Evolutionary conservation across 192 early-diverging fungal genomes (phyloP), one percentile per base, ranked within the genome.

Genomic region (Entophlyctis helioformis): DNA sequence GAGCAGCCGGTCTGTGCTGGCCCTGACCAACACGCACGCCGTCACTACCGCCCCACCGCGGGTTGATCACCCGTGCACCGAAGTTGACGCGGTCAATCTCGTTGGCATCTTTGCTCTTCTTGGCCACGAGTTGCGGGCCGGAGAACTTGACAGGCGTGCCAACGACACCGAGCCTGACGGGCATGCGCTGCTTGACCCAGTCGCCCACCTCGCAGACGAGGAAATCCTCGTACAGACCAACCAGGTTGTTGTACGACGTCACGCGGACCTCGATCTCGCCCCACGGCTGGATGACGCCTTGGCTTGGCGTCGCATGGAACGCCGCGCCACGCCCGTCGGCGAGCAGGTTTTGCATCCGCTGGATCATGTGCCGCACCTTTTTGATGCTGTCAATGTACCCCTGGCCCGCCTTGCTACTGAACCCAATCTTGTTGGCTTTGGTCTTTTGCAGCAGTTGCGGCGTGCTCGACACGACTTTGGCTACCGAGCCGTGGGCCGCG

Each of bases 301-400:
- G 32, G 22, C 44, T 52, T 3, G 71, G 71, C 4, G 51, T 44
- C 8, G 60, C 36, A 38, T 67, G 63, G 50, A 74, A 74, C 0
- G 66, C 71, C 12, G 62, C 71, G 5, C 71, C 71, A 15, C 67
- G 54, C 0, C 71, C 71, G 35, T 74, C 71, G 1, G 53, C 47
- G 1, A 74, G 54, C 22, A 70, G 32, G 10, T 25, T 24, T 23
- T 74, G 51, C 71, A 70, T 74, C 18, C 48, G 50, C 21, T 57
- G 22, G 13, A 63, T 51, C 31, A 60, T 42, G 5, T 50, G 46
- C 16, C 71, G 58, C 18, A 67, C 52, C 33, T 60, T 41, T 24
- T 56, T 70, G 25, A 63, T 57, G 36, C 49, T 53, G 20, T 50
- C 60, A 27, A 74, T 53, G 52, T 63, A 74, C 22, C 42, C 22